These are phyloP conservation scores for Lentinula edodes DNA, from an alignment of 768 basidiomycete genomes.

Conservation along the genomic window DNA sequence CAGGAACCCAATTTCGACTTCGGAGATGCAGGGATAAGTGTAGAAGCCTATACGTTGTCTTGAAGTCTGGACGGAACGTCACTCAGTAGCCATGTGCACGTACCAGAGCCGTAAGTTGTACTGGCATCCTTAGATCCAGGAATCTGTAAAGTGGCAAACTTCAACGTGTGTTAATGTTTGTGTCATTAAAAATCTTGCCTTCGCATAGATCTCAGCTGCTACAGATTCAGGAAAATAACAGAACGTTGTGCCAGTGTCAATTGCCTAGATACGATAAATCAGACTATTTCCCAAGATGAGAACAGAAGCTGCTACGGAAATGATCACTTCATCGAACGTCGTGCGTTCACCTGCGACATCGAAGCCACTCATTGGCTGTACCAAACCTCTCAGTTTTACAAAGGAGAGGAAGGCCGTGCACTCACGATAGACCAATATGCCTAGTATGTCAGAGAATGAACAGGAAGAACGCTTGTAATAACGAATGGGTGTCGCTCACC, in stretches of 20 bases:
- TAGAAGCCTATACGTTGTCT: slow-evolving; percentile 36
- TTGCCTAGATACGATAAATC: slow-evolving; percentile 32
- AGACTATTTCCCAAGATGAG: neutral
- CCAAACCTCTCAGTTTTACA: slow-evolving; percentile 59
- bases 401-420: neutral
- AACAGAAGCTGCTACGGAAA: slow-evolving; percentile 30
- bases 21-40: slow-evolving; percentile 44
- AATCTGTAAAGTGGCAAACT: slow-evolving; percentile 29
- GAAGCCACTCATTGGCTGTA: slow-evolving; percentile 26
- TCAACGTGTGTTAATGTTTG: neutral
- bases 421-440: neutral
- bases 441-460: neutral
- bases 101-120: neutral
- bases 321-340: slow-evolving; percentile 14
- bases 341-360: slow-evolving; percentile 28
- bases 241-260: slow-evolving; percentile 66
- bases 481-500: slow-evolving; percentile 17
- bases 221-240: slow-evolving; percentile 49
- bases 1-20: slow-evolving; percentile 31
- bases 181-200: slow-evolving; percentile 20
- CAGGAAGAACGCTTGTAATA: neutral
- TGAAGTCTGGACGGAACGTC: neutral
- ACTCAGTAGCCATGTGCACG: neutral
- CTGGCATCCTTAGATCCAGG: slow-evolving; percentile 37
- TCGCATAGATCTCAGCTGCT: slow-evolving; percentile 40